Evolutionary conservation across 2,329 filamentous ascomycete species (phyloP).

Genomic region (Calonectria fujianensis): DNA sequence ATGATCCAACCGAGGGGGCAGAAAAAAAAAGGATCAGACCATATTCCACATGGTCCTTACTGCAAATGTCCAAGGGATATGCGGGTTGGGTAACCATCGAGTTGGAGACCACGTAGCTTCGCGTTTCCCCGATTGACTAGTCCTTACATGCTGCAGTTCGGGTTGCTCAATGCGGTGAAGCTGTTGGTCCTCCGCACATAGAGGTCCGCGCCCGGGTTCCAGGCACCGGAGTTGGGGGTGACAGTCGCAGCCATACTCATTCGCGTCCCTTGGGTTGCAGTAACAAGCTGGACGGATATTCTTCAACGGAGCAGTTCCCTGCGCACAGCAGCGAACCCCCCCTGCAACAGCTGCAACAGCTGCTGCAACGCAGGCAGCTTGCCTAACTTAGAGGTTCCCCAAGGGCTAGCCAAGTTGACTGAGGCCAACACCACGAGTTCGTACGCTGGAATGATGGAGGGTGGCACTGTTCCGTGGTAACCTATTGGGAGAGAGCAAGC

Average conservation of each 20-base stretch:
- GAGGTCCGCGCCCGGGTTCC: slow-evolving; percentile 7
- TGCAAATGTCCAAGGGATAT: not conserved
- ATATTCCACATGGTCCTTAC: slow-evolving; percentile 1
- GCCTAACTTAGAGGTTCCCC: too few species aligned
- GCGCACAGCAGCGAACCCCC: not conserved
- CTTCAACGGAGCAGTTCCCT: not conserved
- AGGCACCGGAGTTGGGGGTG: slow-evolving; percentile 12
- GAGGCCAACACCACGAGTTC: not conserved
- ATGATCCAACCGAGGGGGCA: slow-evolving; percentile 17
- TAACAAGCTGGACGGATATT: not conserved
- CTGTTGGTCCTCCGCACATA: not conserved
- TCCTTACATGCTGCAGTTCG: slow-evolving; percentile 23
- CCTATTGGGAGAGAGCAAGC: not conserved
- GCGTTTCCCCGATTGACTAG: slow-evolving; percentile 25
- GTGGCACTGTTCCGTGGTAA: not conserved
- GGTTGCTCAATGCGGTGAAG: not conserved
- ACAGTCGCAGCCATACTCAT: not conserved
- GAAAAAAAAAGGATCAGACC: not conserved
- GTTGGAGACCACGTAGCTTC: not conserved
- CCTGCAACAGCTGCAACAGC: not conserved
- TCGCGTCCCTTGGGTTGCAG: not conserved
- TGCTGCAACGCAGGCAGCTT: not conserved
- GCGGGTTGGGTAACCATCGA: slow-evolving; percentile 14
- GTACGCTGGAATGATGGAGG: slow-evolving; percentile 17
- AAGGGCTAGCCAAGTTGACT: not conserved